Conservation (phyloP, 2,329 filamentous ascomycete species). For the Pestalotiopsis sp. region DNA sequence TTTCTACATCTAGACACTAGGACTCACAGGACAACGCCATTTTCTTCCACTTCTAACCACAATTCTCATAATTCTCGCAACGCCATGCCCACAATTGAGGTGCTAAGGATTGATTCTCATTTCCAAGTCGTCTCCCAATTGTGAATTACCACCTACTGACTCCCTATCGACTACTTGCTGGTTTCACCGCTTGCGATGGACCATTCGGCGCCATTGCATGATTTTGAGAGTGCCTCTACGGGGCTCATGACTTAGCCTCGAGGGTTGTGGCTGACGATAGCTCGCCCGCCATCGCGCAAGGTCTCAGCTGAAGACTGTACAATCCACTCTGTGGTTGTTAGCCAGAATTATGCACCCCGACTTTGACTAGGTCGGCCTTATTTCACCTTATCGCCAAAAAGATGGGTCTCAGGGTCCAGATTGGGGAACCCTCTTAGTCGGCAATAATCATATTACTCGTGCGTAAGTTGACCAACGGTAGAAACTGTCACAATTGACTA, state of each 20-base stretch:
- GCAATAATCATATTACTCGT: not conserved
- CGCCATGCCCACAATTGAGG: no score
- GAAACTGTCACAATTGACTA: not conserved
- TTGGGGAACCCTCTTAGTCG: not conserved
- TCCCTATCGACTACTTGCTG: not conserved
- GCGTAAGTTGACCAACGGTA: not conserved
- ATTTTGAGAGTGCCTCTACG: not conserved
- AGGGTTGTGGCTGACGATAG: not conserved
- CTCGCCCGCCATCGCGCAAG: not conserved
- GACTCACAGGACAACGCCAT: not conserved
- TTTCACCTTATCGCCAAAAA: not conserved
- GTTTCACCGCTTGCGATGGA: not conserved
- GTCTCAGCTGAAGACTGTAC: not conserved
- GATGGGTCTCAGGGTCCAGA: no score
- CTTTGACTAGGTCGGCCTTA: not conserved
- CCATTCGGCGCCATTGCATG: not conserved
- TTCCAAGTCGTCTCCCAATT: not conserved
- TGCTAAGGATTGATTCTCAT: not conserved
- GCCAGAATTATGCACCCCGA: not conserved
- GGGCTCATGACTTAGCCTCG: not conserved
- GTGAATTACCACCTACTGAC: not conserved
- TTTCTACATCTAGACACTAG: not conserved
- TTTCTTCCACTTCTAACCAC: not conserved
- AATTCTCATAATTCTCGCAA: not conserved
- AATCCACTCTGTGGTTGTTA: not conserved